Evolutionary conservation across 1,139 yeast genomes (phyloP).

Genomic region (Protomyces lactucae-debilis): DNA sequence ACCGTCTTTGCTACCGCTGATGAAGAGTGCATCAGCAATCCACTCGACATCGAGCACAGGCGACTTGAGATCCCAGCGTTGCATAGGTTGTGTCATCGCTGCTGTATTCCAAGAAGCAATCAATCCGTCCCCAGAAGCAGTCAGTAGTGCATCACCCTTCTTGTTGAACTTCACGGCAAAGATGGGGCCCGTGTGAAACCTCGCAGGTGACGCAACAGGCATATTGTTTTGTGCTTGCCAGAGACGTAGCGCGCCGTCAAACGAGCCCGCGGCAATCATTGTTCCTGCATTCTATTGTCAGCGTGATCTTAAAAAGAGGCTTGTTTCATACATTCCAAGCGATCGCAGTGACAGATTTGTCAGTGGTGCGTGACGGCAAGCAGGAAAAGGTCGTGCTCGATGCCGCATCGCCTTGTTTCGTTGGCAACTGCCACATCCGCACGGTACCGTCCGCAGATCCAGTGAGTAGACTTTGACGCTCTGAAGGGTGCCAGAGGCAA

Average conservation of each 20-base stretch:
- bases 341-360: conserved; percentile 20
- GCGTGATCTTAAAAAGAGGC: background rate
- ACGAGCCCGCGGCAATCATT: conserved; percentile 21
- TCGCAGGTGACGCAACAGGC: background rate
- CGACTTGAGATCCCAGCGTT: conserved; percentile 41
- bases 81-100: conserved; percentile 47
- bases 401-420: conserved; percentile 8
- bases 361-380: conserved; percentile 18
- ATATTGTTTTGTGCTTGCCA: conserved; percentile 5
- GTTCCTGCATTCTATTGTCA: conserved; percentile 23
- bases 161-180: conserved; percentile 51
- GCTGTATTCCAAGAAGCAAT: conserved; percentile 54
- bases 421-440: conserved; percentile 23
- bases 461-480: conserved; percentile 5
- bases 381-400: conserved; percentile 19
- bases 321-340: conserved; percentile 17
- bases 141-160: conserved; percentile 43
- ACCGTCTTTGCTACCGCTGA: conserved; percentile 58
- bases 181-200: conserved; percentile 53
- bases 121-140: conserved; percentile 44
- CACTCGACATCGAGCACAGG: conserved; percentile 59
- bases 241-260: conserved; percentile 27
- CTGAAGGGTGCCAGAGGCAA: conserved; percentile 18
- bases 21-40: conserved; percentile 67
- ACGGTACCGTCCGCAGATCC: conserved; percentile 21